Percentiles rank a stretch among this genome's conserved stretches.
Evolutionary conservation across 169 alveolate genomes (phyloP).

Genomic region (Condylostoma magnum): DNA sequence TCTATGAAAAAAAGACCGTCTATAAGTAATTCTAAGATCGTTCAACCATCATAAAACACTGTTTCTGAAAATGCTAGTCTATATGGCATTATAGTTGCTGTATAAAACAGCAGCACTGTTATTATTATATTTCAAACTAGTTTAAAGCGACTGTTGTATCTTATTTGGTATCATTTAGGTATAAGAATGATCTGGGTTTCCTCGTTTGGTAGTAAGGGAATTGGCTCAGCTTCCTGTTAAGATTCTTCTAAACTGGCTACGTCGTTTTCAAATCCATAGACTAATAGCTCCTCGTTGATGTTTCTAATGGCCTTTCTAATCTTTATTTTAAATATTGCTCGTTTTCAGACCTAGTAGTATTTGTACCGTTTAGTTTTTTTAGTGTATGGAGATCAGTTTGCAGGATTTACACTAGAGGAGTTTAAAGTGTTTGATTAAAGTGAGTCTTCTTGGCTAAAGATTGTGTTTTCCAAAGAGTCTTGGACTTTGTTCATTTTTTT

Average conservation of each 20-base stretch:
- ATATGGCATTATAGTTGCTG: conserved; percentile 21
- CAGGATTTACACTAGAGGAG: too few relatives aligned
- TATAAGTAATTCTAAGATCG: background rate
- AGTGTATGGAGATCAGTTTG: too few relatives aligned
- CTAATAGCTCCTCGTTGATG: conserved; percentile 14
- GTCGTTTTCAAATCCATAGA: background rate
- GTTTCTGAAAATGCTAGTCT: conserved; percentile 7
- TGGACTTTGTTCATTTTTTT: too few relatives aligned
- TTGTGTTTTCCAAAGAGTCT: too few relatives aligned
- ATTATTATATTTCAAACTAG: background rate
- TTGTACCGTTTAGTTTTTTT: too few relatives aligned
- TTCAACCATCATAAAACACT: conserved; percentile 4
- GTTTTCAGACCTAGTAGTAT: background rate
- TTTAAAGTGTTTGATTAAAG: too few relatives aligned
- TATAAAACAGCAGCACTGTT: background rate
- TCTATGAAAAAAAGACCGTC: conserved; percentile 24
- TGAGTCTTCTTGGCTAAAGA: too few relatives aligned
- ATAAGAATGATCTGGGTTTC: too few relatives aligned
- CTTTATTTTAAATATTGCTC: conserved; percentile 14
- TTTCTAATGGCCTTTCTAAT: background rate
- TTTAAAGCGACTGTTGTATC: too few relatives aligned
- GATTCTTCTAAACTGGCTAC: background rate
- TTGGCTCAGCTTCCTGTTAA: too few relatives aligned
- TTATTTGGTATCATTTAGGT: too few relatives aligned
- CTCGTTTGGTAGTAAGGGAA: too few relatives aligned